Evolutionary conservation across 495 filamentous ascomycete species (phyloP), one percentile per base, ranked within the genome.

Genomic region (Penicillium soppii): DNA sequence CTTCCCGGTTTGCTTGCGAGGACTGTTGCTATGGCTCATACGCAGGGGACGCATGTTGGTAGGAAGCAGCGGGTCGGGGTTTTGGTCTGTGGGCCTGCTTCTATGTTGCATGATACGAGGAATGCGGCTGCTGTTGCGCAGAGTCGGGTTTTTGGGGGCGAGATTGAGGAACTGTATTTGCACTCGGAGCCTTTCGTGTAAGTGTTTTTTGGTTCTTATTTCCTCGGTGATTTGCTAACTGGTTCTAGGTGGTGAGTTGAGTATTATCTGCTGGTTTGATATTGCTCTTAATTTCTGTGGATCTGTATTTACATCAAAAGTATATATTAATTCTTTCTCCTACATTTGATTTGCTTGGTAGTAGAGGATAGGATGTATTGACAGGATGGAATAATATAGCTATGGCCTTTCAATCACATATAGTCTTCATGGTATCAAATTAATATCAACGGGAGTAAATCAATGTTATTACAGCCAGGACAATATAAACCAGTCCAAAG

Each of bases 121-220:
- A 74, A 80, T 52, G 77, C 74, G 15, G 76, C 75, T 2, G 77
- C 78, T 13, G 48, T 57, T 3, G 77, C 70, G 35, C 75, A 81
- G 57, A 37, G 62, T 25, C 43, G 67, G 42, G 63, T 75, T 6
- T 20, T 76, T n/a, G 55, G 47, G 9, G 74, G 74, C 0, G 58
- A 58, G 32, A 57, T 67, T n/a, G 67, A 68, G 41, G 76, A 79
- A 59, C 65, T 82, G 4, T 80, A 76, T 65, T 50, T 82, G 39
- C 78, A 81, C 65, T 68, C 71, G 1, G 78, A 82, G 50, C 62
- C 71, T 49, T 82, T 82, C 62, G 72, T 71, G 68, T 82, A 54
- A 68, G 68, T 58, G 16, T 54, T 17, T 4, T 5, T 22, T 23
- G 13, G 5, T 20, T 38, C 1, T 30, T 17, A 7, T 23, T 2